These are phyloP conservation scores for Xylaria arbuscula DNA, from an alignment of 2,329 filamentous ascomycete species.

Conservation along the genomic window DNA sequence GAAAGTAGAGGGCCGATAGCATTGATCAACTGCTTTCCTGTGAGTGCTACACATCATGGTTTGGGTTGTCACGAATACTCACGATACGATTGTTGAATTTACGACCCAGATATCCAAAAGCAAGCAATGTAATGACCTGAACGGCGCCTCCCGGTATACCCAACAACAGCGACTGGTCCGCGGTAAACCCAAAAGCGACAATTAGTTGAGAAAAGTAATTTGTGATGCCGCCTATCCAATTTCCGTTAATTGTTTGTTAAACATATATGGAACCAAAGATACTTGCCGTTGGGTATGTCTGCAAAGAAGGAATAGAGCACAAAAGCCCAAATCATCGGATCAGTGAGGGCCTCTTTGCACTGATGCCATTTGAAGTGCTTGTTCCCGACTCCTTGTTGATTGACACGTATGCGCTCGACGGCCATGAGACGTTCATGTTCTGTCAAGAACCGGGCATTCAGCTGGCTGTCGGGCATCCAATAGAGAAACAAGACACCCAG, in stretches of 20 bases:
- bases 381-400: constrained; percentile 75
- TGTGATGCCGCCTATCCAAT: constrained; percentile 44
- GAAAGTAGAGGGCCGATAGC: constrained; percentile 62
- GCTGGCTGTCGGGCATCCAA: constrained; percentile 58
- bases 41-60: constrained; percentile 18
- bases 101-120: constrained; percentile 64
- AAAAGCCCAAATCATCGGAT: constrained; percentile 54
- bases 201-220: constrained; percentile 58
- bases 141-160: constrained; percentile 74
- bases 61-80: constrained; percentile 32
- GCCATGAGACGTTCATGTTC: constrained; percentile 68
- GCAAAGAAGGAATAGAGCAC: constrained; percentile 50
- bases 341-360: constrained; percentile 55
- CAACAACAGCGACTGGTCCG: constrained; percentile 71
- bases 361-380: constrained; percentile 75
- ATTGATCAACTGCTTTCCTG: constrained; percentile 57
- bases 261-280: not conserved
- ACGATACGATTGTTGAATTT: constrained; percentile 65
- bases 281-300: constrained; percentile 54
- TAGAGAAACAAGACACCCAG: constrained; percentile 62
- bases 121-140: constrained; percentile 68
- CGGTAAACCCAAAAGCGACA: constrained; percentile 70
- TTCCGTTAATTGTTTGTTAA: not conserved
- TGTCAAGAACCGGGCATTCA: constrained; percentile 60
- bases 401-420: constrained; percentile 66